Evolutionary conservation across 805 yeast genomes (phyloP), one percentile per base, ranked within the genome.

Genomic region (Myxozyma mucilagina): DNA sequence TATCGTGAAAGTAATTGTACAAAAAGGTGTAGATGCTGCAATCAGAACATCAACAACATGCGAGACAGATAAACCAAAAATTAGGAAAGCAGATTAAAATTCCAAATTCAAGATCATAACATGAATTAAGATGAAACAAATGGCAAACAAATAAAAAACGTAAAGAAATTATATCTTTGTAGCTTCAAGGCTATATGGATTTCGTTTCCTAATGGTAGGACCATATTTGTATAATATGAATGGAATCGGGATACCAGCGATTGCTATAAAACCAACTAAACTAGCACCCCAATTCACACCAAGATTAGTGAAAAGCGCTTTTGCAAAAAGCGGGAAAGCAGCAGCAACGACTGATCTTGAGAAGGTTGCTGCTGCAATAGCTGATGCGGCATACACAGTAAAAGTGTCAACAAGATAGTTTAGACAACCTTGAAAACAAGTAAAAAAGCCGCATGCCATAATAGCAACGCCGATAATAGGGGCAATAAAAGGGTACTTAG

Each of bases 401-500:
- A 78, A 79, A 24, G 78, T 77, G 60, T 78, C 82, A 24, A 79
- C 71, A 43, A 78, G 53, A 57, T 70, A 70, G 72, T 76, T 77
- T 65, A 78, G 70, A 16, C 78, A 73, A 6, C 80, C 80, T 42
- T 77, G 72, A 60, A 78, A 76, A 43, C 75, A 69, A 47, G 75
- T 67, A n/a, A 76, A 73, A 32, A 78, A 75, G 1, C 80, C 80
- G 14, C 66, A 48, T 1, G 76, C 74, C 60, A 68, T 72, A 53
- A 74, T 24, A 2, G 45, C 80, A 67, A 91, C 90, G 0, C 91
- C 86, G 32, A 82, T 81, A 67, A 84, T 72, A 86, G 90, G 68
- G 78, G 85, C 82, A 44, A 86, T 78, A 86, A 87, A 87, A 55
- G 78, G 83, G 47, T 83, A 69, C 35, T 80, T 70, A 36, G 80